phyloP scores from a whole-genome alignment of 495 filamentous ascomycete genomes.

The Penicillium daleae region DNA sequence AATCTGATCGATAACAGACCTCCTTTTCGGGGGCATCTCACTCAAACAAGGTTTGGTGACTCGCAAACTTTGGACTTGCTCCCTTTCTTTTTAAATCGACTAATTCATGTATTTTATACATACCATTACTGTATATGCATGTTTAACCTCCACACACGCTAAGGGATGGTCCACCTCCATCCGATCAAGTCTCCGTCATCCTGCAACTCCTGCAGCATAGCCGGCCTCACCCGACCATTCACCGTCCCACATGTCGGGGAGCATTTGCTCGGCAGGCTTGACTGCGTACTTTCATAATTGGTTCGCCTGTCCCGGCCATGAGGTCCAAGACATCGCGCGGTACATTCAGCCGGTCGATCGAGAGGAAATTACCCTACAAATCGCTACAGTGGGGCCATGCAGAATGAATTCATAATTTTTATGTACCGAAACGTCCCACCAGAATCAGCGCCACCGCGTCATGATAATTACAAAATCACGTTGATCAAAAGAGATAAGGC shows the following conservation, averaged over 20 bases:
- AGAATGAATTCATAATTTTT: constrained; percentile 4
- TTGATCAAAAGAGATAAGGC: constrained; percentile 8
- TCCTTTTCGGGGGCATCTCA: not conserved
- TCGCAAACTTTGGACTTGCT: not conserved
- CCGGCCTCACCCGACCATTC: not conserved
- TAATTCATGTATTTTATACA: not conserved
- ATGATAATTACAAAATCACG: constrained; percentile 16
- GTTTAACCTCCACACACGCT: constrained; percentile 1
- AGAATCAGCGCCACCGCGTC: constrained; percentile 1
- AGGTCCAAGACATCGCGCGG: not conserved
- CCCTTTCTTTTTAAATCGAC: not conserved
- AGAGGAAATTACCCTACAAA: not conserved
- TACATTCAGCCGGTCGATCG: not conserved
- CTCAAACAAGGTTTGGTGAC: not conserved
- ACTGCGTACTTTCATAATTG: not conserved
- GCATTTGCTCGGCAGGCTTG: not conserved
- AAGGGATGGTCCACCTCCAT: not conserved
- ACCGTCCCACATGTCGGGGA: not conserved
- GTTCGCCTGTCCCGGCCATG: not conserved
- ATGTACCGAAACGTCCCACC: constrained; percentile 12
- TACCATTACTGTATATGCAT: not conserved
- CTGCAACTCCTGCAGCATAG: not conserved
- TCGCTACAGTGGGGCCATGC: not conserved
- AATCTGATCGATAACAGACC: constrained; percentile 28
- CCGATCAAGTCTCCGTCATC: not conserved